Percentiles rank a stretch among this genome's conserved stretches.
Conservation (phyloP, 352 stramenopile genomes). For the Phytopythium litorale region DNA sequence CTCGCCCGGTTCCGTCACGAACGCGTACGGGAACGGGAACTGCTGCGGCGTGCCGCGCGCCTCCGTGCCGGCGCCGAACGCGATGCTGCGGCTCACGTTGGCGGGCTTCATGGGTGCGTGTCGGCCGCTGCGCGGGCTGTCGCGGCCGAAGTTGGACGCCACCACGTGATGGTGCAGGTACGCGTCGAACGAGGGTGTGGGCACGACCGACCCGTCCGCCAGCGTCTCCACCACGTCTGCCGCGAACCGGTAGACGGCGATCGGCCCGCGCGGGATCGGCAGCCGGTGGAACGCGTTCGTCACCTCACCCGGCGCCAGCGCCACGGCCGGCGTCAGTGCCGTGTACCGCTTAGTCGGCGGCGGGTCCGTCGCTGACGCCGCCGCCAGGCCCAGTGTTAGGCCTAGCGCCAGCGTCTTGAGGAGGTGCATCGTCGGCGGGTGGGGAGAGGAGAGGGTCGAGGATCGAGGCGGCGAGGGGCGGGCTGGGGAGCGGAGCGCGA, state of each 20-base stretch:
- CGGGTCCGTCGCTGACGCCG: slow-evolving; percentile 3
- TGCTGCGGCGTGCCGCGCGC: slow-evolving; percentile 73
- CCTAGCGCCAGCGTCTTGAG: background rate
- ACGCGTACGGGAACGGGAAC: slow-evolving; percentile 77
- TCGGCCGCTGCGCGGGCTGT: slow-evolving; percentile 40
- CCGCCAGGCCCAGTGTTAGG: background rate
- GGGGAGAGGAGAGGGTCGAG: background rate
- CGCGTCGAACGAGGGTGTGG: slow-evolving; percentile 61
- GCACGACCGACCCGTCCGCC: slow-evolving; percentile 42
- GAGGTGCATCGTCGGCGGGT: background rate
- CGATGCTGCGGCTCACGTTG: slow-evolving; percentile 69
- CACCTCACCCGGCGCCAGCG: slow-evolving; percentile 64
- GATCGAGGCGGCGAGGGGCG: no score
- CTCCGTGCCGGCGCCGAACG: slow-evolving; percentile 77
- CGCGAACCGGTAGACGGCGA: slow-evolving; percentile 79
- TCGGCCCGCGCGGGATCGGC: slow-evolving; percentile 68
- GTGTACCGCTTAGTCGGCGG: slow-evolving; percentile 58
- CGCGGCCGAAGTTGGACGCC: slow-evolving; percentile 62
- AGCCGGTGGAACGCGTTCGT: slow-evolving; percentile 76
- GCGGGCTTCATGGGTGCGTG: slow-evolving; percentile 72
- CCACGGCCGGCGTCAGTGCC: slow-evolving; percentile 56
- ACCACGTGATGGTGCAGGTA: slow-evolving; percentile 86
- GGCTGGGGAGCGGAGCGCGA: background rate
- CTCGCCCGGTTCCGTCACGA: slow-evolving; percentile 71
- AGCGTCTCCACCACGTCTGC: slow-evolving; percentile 71